phyloP scores from a whole-genome alignment of 2,329 filamentous ascomycete species.

The Trichophyton simii region DNA sequence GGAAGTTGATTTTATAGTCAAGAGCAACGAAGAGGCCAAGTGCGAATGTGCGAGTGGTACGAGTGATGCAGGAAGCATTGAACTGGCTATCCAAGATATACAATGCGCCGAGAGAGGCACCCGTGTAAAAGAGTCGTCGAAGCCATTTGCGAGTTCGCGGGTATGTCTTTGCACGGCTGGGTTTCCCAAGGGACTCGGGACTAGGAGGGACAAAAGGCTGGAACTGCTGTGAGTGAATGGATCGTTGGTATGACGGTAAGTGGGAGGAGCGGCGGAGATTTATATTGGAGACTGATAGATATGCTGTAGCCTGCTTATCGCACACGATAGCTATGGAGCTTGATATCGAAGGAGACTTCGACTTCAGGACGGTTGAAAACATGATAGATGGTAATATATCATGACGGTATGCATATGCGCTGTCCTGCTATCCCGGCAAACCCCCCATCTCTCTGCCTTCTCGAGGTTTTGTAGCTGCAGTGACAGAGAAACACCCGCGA shows the following conservation, averaged over 20 bases:
- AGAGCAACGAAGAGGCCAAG: constrained; percentile 67
- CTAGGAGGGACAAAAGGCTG: constrained; percentile 59
- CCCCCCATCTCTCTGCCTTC: background rate
- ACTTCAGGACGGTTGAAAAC: background rate
- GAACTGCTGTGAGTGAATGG: constrained; percentile 10
- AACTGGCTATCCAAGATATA: constrained; percentile 60
- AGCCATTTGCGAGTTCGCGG: constrained; percentile 59
- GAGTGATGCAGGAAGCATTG: constrained; percentile 66
- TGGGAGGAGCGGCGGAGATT: background rate
- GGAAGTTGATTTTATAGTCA: constrained; percentile 96
- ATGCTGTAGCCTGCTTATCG: background rate
- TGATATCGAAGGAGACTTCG: background rate
- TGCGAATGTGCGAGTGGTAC: constrained; percentile 70
- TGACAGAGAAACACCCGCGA: too few species aligned
- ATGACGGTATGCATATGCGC: background rate
- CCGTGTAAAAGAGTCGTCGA: constrained; percentile 56
- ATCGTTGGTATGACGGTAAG: background rate
- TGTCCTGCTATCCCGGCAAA: background rate
- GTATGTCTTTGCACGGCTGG: constrained; percentile 58
- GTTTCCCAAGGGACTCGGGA: constrained; percentile 63
- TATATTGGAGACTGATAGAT: background rate
- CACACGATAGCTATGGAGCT: background rate
- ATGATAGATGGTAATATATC: background rate
- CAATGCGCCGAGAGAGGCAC: constrained; percentile 45
- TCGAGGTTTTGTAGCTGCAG: background rate